Percentiles rank a stretch among this genome's conserved stretches.
Evolutionary conservation across 108 stramenopile genomes (phyloP).

Genomic region (Schizochytrium sp.): DNA sequence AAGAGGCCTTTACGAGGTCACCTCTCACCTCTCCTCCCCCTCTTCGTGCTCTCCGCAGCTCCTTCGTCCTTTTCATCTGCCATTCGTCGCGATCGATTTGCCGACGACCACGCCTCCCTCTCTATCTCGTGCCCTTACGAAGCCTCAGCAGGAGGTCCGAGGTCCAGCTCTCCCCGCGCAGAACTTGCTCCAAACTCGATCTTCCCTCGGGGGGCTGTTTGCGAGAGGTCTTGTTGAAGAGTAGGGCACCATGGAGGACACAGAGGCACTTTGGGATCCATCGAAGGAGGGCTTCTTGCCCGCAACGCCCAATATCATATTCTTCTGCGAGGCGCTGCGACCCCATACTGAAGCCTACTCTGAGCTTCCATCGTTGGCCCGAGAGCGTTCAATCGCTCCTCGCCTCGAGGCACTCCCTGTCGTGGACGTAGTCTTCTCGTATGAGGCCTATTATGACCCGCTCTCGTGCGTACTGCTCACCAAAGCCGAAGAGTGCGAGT

Average conservation of each 20-base stretch:
- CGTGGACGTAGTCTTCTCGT: constrained; percentile 24
- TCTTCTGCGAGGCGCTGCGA: constrained; percentile 48
- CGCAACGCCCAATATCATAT: not conserved
- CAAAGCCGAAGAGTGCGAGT: not conserved
- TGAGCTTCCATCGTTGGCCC: constrained; percentile 7
- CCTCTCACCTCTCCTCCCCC: no score
- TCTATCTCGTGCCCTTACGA: no score
- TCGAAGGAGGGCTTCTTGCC: constrained; percentile 28
- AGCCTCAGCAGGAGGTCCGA: no score
- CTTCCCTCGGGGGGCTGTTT: no score
- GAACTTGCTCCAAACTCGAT: no score
- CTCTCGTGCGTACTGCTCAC: constrained; percentile 18
- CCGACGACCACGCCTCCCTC: no score
- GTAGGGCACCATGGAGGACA: not conserved
- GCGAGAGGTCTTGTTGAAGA: no score
- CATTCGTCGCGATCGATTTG: no score
- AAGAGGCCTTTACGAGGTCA: no score
- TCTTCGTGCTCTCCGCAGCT: no score
- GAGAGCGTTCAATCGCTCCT: not conserved
- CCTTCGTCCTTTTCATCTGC: no score
- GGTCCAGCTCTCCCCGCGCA: no score
- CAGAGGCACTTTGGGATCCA: constrained; percentile 5
- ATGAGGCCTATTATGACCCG: constrained; percentile 32
- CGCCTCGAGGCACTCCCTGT: constrained; percentile 8
- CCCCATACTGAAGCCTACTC: not conserved